Base-by-base conservation (phyloP, 805 yeast species). In the Pichia kluyveri region DNA sequence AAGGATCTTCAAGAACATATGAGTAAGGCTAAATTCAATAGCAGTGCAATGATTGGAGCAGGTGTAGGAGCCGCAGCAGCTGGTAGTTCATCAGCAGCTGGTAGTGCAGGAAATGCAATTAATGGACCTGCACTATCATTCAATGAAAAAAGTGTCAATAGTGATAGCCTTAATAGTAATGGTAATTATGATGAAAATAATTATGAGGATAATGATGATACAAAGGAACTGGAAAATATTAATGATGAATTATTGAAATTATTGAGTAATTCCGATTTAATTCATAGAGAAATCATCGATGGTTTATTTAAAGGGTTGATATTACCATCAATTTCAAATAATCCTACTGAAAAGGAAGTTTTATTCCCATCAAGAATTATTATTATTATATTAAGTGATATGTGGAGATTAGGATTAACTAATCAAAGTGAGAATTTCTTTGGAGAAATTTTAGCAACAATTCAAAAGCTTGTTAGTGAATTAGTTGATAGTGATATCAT, bases 401-500 rank as follows among this genome's bases (percentile, higher is more conserved):
- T 93, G 98, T 93, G 99, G 99, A 79, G 98, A 68, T 73, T 91
- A 43, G 98, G 98, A 2, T 76, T 89, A 59, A 88, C 96, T 15
- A 80, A 84, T 55, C 96, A 91, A 66, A 82, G 91, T 61, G 98
- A 93, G 70, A 82, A 80, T 48, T 86, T 93, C 62, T 70, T 93
- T 52, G 96, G 96, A 42, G 90, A 85, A 62, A 95, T 89, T 3
- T 75, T 91, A 62, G 79, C 86, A 30, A 84, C 86, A 2, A 88
- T 93, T 56, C 98, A 91, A 70, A 80, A 78, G 44, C 82, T 86
- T 52, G 96, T 91, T 17, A 76, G 85, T 45, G 68, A 73, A n/a
- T 73, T 84, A 60, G 83, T 83, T 56, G 96, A 91, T 48, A 95
- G 86, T 51, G 95, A 86, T 56, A 81, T 88, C 34, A 82, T 90